Evolutionary conservation across 169 alveolate genomes (phyloP), one percentile per base, ranked within the genome.

Genomic region (Plasmodium relictum): DNA sequence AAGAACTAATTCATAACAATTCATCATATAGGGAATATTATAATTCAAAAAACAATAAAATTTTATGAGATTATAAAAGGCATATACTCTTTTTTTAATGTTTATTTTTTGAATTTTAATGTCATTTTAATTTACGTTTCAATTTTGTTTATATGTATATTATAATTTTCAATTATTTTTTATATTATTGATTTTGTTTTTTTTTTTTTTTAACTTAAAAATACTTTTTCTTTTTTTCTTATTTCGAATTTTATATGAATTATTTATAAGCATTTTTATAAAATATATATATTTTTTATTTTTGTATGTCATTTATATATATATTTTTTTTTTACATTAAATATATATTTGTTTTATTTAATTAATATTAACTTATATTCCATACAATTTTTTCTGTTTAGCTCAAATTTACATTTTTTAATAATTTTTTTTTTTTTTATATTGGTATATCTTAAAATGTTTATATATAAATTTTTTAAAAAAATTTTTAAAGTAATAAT

Each of bases 21-120:
- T n/a, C 62, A 18, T 16, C 26, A 0, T 88, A 71, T 52, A 50
- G 63, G 37, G 85, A 74, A 52, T 74, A 41, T 22, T 83, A 70
- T 44, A 24, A 41, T 39, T 48, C 91, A 12, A 74, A 44, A 48
- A 78, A 80, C 54, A 76, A 68, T 50, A 44, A 26, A 42, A 22
- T 48, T 1, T 12, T 48, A 41, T 62, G 52, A 74, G 37, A 9
- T 7, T 3, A 1, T 6, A 42, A 31, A 31, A 31, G 6, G 1
- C 39, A 31, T 31, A 31, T 3, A 31, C 3, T 31, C 39, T 31
- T 3, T 31, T 31, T 31, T 31, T 31, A 2, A 31, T 31, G 3
- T 31, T 31, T 31, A 31, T 31, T 31, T 3, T 31, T 31, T 31
- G 39, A 31, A 31, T 31, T 31, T 31, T 31, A 31, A 31, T 31